Evolutionary conservation across 1,284 basidiomycete genomes (phyloP), one percentile per base, ranked within the genome.

Genomic region (Sanguinoderma infundibulare): DNA sequence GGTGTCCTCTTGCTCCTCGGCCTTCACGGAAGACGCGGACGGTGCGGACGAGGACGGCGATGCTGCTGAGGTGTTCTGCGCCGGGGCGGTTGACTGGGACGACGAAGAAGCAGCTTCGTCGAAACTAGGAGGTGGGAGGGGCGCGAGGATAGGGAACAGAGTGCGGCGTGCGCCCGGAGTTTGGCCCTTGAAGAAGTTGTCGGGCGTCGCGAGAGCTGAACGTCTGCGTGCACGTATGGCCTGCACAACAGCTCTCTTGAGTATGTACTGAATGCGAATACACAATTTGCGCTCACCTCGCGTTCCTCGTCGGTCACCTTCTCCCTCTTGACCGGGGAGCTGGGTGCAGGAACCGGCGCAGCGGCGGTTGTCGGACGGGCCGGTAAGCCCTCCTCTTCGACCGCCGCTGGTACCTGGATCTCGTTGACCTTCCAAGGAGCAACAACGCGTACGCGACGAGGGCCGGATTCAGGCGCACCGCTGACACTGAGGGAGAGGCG

Each of bases 151-250:
- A 17, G 55, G 70, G 60, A 58, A 70, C 42, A 53, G 61, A 47
- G 14, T 69, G 28, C 72, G 68, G 5, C 71, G 69, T 5, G 73
- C 67, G 22, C 85, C 84, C 1, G 85, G 85, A 7, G 80, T 77
- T 39, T 79, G 78, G 12, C 80, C 83, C 24, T 76, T 79, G 70
- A 85, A 86, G 70, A 85, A 86, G 17, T 75, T 74, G 62, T 84
- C 83, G 1, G 80, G 80, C 32, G 81, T 80, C 2, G 73, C 76
- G 24, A 87, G 70, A 0, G 86, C 85, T 49, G 85, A 87, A 7
- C 81, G 78, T 34, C 87, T 74, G 6, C 87, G 80, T 57, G 87
- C 86, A 61, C 82, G 79, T 52, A 89, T 88, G 0, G 85, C 86
- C 84, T 86, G 62, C 24, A 17, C 10, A 57, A 6, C 6, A 20